phyloP scores from a whole-genome alignment of 1,284 basidiomycete genomes.

The Waitea zeae region DNA sequence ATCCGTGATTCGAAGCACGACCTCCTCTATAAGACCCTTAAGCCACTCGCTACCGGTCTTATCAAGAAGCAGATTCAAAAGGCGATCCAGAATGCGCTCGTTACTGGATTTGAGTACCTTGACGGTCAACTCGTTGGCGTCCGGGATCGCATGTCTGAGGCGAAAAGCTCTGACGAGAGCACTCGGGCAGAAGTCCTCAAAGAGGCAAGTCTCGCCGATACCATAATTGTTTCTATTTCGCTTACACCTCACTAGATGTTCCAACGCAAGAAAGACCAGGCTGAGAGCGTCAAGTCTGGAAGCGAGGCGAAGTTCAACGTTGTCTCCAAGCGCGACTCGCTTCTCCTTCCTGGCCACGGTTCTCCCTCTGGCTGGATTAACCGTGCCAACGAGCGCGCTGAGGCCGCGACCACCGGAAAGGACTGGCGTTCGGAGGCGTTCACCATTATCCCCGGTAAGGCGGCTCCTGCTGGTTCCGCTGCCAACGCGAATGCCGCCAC shows the following conservation, averaged over 20 bases:
- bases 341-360: constrained; percentile 39
- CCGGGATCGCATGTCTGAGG: constrained; percentile 57
- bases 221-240: neutral
- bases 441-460: neutral
- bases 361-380: constrained; percentile 60
- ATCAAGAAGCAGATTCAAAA: constrained; percentile 87
- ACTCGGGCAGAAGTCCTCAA: constrained; percentile 45
- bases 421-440: constrained; percentile 60
- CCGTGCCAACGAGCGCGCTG: constrained; percentile 39
- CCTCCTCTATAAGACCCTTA: constrained; percentile 71
- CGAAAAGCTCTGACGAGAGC: constrained; percentile 33
- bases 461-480: too few species aligned
- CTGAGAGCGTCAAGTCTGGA: constrained; percentile 21
- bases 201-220: constrained; percentile 26
- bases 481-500: too few species aligned
- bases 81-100: constrained; percentile 64
- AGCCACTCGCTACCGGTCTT: constrained; percentile 57
- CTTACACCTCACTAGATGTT: constrained; percentile 24
- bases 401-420: constrained; percentile 25
- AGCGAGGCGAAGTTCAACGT: constrained; percentile 57
- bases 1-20: constrained; percentile 91
- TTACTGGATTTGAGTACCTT: constrained; percentile 70
- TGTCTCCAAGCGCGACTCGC: constrained; percentile 45
- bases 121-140: constrained; percentile 79
- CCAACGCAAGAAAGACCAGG: constrained; percentile 38